Evolutionary conservation across 73 alveolate species (phyloP), one percentile per base, ranked within the genome.

Genomic region (Symbiodinium natans): DNA sequence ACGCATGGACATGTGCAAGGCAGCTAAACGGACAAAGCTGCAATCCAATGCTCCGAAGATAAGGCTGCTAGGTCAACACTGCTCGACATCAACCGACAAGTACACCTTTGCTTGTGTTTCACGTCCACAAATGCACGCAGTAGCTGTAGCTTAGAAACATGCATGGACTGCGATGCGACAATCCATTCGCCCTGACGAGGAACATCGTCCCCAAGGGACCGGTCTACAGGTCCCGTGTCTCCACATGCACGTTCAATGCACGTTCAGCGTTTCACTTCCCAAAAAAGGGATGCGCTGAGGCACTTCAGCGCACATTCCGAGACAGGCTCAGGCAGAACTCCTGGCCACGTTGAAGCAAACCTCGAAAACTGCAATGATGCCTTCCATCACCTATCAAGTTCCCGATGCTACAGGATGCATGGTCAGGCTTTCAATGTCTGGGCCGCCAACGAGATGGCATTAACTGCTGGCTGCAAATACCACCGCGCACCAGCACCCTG

Each of bases 1-100:
- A 36, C 80, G 80, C 80, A 63, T 63, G 80, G 80, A 63, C 80
- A 63, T 6, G 80, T 63, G 80, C 80, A 63, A 63, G 80, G 80
- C 40, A 63, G 36, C 80, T 63, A 9, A 6, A 46, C n/a, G n/a
- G n/a, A n/a, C n/a, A n/a, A n/a, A n/a, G n/a, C n/a, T n/a, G n/a
- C n/a, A n/a, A n/a, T n/a, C n/a, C n/a, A n/a, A n/a, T n/a, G n/a
- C n/a, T n/a, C n/a, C n/a, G n/a, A n/a, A n/a, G n/a, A n/a, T n/a
- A n/a, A n/a, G n/a, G n/a, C n/a, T n/a, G 13, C 59, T 46, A 46
- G 59, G 59, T 46, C 59, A 9, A 13, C 59, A 46, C 59, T 52
- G 41, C 41, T 41, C 27, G 29, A 1, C 5, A 34, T 6, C 39
- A 39, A 29, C 33, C 15, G 38, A 27, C 89, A 82, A 34, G 74